Evolutionary conservation across 2,329 filamentous ascomycete species (phyloP), one percentile per base, ranked within the genome.

Genomic region (Epicoccum nigrum): DNA sequence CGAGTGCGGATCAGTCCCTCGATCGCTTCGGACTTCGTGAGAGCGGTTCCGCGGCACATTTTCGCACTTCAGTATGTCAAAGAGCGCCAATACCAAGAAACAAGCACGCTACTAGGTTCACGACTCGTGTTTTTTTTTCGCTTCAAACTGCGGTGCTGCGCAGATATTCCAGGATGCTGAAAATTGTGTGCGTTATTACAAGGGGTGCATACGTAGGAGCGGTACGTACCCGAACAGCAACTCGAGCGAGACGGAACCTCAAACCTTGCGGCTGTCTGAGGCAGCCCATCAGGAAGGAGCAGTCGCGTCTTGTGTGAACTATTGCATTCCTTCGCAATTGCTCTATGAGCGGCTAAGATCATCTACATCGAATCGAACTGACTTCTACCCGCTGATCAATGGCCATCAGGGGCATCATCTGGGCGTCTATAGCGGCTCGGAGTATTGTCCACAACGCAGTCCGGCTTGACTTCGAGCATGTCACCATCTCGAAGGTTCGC

Each of bases 281-380:
- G 7, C 28, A n/a, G 30, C 12, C n/a, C 20, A 23, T 11, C 7
- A 11, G 38, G 12, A 20, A 13, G 23, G 6, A 25, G 6, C 9
- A 9, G 9, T 9, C 23, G 23, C 23, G 9, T 6, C 9, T 8
- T 28, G 34, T 8, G 13, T 39, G 4, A 19, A 17, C 34, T 19
- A 16, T 46, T 20, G 39, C n/a, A 27, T 23, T 52, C 34, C n/a
- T 21, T 43, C 38, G 13, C 45, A 21, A 46, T 7, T 12, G 43
- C 43, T 46, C 31, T 30, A 12, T 34, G 30, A 21, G 38, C n/a
- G 19, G 16, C n/a, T 39, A 30, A 28, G 28, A 46, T 28, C 16
- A 47, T 47, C 32, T 52, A 52, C 43, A 47, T 23, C 16, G 44
- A 44, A 43, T 44, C 21, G 28, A 47, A 43, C n/a, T 30, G 32